Conservation (phyloP, 305 asterid genomes). For the Fraxinus greggii region DNA sequence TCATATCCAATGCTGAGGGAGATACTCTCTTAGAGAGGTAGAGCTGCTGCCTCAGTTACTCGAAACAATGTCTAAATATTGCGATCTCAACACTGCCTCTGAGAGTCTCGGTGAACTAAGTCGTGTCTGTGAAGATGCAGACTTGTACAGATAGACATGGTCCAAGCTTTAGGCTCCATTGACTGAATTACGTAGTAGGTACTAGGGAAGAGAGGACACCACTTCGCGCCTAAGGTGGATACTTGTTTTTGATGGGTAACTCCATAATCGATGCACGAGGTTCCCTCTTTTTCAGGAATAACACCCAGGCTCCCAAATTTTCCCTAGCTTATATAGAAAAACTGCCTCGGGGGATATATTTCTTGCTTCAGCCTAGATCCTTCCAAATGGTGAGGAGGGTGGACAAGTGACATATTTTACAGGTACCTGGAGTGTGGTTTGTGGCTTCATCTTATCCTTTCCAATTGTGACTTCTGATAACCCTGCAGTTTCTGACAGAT, state of each 20-base stretch:
- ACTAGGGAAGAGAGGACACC: not conserved
- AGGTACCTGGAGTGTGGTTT: constrained; percentile 37
- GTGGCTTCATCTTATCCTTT: constrained; percentile 29
- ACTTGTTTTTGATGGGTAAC: not conserved
- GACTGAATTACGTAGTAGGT: not conserved
- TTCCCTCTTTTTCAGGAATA: not conserved
- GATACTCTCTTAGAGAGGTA: constrained; percentile 1
- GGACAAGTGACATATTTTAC: constrained; percentile 62
- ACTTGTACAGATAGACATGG: not conserved
- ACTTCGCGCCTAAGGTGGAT: not conserved
- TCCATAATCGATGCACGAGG: not conserved
- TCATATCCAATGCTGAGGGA: not conserved
- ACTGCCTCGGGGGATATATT: not conserved
- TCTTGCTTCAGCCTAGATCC: constrained; percentile 41
- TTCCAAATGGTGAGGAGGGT: constrained; percentile 85
- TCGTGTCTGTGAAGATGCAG: not conserved
- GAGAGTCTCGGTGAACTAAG: not conserved
- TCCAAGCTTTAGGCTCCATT: not conserved
- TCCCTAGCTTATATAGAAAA: not conserved
- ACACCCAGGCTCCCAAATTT: not conserved
- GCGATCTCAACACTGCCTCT: not conserved
- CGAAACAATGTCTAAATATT: not conserved
- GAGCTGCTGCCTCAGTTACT: not conserved
- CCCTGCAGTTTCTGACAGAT: constrained; percentile 27
- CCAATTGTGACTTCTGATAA: constrained; percentile 23